Evolutionary conservation across 306 rosid species (phyloP).

Genomic region (Abrus pulchellus): DNA sequence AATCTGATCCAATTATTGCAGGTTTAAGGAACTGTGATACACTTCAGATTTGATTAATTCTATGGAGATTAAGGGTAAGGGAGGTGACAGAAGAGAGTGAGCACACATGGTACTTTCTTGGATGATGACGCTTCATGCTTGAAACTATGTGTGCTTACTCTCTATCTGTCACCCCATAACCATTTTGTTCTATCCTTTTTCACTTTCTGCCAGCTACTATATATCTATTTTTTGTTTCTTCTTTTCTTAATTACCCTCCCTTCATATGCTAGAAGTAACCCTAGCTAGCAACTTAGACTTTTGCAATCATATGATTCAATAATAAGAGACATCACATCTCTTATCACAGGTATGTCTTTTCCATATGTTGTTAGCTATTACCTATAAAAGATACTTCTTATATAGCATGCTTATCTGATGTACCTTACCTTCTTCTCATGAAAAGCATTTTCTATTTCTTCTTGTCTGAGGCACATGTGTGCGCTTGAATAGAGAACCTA

Average conservation of each 20-base stretch:
- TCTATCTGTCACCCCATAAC: constrained; percentile 87
- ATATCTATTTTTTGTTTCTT: background rate
- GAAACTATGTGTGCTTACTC: constrained; percentile 94
- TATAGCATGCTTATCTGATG: constrained; percentile 28
- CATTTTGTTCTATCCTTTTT: constrained; percentile 19
- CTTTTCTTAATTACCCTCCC: background rate
- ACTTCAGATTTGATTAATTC: background rate
- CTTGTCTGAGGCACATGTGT: constrained; percentile 10
- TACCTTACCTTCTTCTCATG: background rate
- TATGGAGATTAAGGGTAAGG: constrained; percentile 56
- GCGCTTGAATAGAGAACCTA: constrained; percentile 8
- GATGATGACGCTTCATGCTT: constrained; percentile 65
- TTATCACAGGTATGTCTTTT: constrained; percentile 16
- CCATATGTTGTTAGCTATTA: background rate
- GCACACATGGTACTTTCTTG: constrained; percentile 95
- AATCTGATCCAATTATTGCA: background rate
- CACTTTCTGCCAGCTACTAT: background rate
- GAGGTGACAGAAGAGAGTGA: constrained; percentile 99
- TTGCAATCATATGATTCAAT: constrained; percentile 20
- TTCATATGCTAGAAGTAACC: constrained; percentile 30
- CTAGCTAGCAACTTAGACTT: constrained; percentile 21
- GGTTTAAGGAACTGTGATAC: background rate
- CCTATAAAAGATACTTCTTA: background rate
- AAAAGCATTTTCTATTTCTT: constrained; percentile 1
- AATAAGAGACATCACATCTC: background rate